phyloP scores from a whole-genome alignment of 352 stramenopile genomes.

The Pythium chondricola region DNA sequence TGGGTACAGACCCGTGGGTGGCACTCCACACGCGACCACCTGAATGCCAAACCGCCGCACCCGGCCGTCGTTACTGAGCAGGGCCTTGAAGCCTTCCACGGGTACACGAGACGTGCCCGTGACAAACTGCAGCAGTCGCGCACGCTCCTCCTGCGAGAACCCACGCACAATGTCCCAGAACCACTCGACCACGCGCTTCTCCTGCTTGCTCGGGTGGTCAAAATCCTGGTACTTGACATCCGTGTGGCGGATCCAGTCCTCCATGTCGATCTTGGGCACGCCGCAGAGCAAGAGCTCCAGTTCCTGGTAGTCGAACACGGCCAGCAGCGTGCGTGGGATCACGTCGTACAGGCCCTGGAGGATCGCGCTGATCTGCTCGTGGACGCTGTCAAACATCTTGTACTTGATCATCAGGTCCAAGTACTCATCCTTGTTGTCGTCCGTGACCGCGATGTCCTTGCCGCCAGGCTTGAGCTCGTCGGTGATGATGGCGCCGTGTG shows the following conservation, averaged over 20 bases:
- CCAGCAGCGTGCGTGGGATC: constrained; percentile 81
- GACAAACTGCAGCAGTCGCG: constrained; percentile 87
- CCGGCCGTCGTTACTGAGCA: constrained; percentile 71
- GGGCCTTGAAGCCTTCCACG: constrained; percentile 92
- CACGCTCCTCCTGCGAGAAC: constrained; percentile 83
- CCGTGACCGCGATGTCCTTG: constrained; percentile 88
- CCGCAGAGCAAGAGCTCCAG: constrained; percentile 93
- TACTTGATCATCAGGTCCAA: constrained; percentile 92
- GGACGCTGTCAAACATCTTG: constrained; percentile 90
- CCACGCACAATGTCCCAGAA: constrained; percentile 83
- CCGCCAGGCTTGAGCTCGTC: constrained; percentile 90
- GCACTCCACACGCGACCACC: constrained; percentile 77
- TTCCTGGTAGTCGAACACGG: constrained; percentile 93
- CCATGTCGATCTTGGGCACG: constrained; percentile 85
- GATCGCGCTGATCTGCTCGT: constrained; percentile 88
- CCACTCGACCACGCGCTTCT: constrained; percentile 79
- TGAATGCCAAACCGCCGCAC: constrained; percentile 96
- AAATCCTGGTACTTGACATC: constrained; percentile 72
- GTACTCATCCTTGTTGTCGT: constrained; percentile 95
- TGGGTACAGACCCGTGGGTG: constrained; percentile 66
- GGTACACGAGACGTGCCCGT: constrained; percentile 88
- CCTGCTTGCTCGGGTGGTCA: constrained; percentile 45
- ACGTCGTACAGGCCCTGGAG: constrained; percentile 90
- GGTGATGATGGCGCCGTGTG: constrained; percentile 44
- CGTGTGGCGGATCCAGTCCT: constrained; percentile 85